Evolutionary conservation across 139 green algal genomes (phyloP).

Genomic region (Asterochloris erici): DNA sequence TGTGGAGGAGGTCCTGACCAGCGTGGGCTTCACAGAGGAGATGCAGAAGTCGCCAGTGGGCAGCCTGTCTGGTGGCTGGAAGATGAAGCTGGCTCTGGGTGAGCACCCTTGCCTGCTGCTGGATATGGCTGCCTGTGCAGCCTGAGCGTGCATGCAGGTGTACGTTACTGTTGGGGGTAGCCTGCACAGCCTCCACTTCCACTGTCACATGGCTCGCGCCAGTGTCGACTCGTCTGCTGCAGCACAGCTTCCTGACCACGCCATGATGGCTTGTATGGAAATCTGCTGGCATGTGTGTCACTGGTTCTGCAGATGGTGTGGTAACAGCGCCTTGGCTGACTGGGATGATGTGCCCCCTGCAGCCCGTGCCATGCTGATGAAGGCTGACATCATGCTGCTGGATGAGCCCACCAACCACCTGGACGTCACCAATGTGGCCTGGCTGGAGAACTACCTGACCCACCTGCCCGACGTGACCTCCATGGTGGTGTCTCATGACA

Average conservation of each 20-base stretch:
- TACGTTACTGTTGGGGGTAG: no score
- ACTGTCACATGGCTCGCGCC: no score
- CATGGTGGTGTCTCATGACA: conserved; percentile 90
- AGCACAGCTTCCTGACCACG: no score
- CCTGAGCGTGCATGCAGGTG: no score
- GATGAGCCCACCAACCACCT: conserved; percentile 96
- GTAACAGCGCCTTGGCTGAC: no score
- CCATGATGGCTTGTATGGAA: no score
- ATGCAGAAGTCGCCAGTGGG: conserved; percentile 77
- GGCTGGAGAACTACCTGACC: conserved; percentile 77
- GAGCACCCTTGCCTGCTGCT: not conserved
- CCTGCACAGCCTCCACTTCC: no score
- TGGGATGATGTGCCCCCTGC: conserved; percentile 41
- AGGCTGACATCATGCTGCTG: conserved; percentile 95
- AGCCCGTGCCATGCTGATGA: conserved; percentile 82
- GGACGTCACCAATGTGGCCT: conserved; percentile 91
- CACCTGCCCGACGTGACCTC: conserved; percentile 61
- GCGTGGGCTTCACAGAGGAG: conserved; percentile 87
- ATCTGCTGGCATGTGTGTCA: no score
- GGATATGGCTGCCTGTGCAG: no score
- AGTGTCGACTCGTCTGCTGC: no score
- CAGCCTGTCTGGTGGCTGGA: conserved; percentile 84
- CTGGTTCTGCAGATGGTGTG: no score
- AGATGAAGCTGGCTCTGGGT: conserved; percentile 88
- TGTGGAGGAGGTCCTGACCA: conserved; percentile 57